Base-by-base conservation (phyloP, 768 basidiomycete genomes). In the Xerocomellus dryophilus region DNA sequence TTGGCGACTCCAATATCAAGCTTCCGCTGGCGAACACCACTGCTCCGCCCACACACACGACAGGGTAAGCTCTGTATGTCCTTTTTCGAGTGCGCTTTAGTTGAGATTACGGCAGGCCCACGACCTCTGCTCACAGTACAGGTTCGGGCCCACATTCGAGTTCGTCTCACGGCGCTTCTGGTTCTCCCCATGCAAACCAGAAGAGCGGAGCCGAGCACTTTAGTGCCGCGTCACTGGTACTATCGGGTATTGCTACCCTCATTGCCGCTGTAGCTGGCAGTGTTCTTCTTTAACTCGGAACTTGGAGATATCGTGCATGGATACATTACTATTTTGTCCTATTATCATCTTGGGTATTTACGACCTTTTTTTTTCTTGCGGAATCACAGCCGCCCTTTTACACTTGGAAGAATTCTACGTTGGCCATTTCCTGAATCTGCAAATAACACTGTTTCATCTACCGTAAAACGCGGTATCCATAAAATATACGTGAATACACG, bases 131-230 rank as follows among this genome's bases (percentile, higher is more conserved):
- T 34, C 54, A 52, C 12, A 17, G 10, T 43, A 15, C 50, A 18
- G 9, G 11, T 48, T 32, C 56, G 12, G 38, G 18, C 10, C 23
- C 61, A 6, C 54, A 59, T 7, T 47, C 57, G 42, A 45, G 41
- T 44, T 48, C 59, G 25, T 44, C 58, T 35, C 61, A 51, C 7
- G 44, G 45, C 17, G 31, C 61, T 17, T 52, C 70, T 48, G 54
- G 47, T 35, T 54, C 68, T 29, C 61, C 68, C 21, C 62, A 62
- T 27, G 66, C 65, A 23, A 69, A 72, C 49, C 69, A 70, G 58
- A 72, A 70, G 70, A 70, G 66, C 39, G 59, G 66, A 12, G 69
- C 70, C 31, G 58, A 58, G 48, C 70, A 65, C 51, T 61, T 61
- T 10, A 55, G 54, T 46, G 56, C 58, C 8, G 53, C 53, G 5